Conservation (phyloP, 306 rosid species). For the Inga oerstediana region DNA sequence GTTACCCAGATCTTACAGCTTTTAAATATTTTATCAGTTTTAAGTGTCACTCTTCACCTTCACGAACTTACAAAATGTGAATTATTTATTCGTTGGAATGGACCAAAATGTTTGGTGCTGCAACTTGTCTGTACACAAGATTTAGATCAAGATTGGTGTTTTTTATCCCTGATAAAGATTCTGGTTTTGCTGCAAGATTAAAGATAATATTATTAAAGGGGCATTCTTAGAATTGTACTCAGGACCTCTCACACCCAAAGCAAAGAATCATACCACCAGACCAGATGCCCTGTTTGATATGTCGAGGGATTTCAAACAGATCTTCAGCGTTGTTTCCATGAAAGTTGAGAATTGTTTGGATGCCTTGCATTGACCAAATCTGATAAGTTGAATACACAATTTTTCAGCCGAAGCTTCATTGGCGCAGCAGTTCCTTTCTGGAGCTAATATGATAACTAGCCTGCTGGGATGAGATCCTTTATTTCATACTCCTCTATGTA, state of each 20-base stretch:
- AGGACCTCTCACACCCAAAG: conserved; percentile 62
- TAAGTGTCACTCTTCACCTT: too few species aligned
- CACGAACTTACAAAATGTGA: too few species aligned
- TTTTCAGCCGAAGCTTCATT: too few species aligned
- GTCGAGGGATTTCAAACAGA: background rate
- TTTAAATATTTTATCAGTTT: too few species aligned
- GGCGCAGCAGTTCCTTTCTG: too few species aligned
- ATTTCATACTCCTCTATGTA: background rate
- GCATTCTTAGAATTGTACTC: conserved; percentile 53
- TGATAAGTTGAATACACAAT: too few species aligned
- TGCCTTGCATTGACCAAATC: too few species aligned
- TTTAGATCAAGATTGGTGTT: background rate
- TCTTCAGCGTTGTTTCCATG: background rate
- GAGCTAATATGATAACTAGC: too few species aligned
- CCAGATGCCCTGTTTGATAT: conserved; percentile 32
- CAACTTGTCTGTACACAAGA: background rate
- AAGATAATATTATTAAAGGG: background rate
- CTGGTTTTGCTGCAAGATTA: background rate
- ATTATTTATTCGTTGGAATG: too few species aligned
- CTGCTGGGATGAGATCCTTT: too few species aligned
- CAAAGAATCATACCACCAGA: conserved; percentile 61
- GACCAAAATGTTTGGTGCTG: background rate
- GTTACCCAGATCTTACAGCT: background rate
- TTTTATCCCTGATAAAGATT: background rate
- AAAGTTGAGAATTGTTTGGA: too few species aligned